These are phyloP conservation scores for Mortierella polycephala DNA, from an alignment of 371 early-diverging fungal species.

Conservation along the genomic window DNA sequence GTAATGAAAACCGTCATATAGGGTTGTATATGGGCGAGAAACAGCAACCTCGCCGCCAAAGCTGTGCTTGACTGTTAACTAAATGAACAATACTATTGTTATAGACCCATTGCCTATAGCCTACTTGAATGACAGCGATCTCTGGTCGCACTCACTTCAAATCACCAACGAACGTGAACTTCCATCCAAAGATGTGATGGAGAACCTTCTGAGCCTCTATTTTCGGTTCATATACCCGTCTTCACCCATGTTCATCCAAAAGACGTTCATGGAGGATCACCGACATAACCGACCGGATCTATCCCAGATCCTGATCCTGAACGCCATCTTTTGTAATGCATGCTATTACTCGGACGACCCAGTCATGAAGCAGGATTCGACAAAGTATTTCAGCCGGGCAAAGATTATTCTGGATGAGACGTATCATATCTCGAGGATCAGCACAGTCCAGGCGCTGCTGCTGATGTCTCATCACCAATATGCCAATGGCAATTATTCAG, in stretches of 20 bases:
- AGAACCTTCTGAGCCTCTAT: constrained; percentile 8
- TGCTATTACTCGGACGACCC: constrained; percentile 28
- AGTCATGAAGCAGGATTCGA: constrained; percentile 13
- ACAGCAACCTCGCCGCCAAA: too few species aligned
- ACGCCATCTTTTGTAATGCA: constrained; percentile 32
- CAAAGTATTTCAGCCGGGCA: constrained; percentile 25
- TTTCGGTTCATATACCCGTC: constrained; percentile 32
- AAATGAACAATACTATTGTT: neutral
- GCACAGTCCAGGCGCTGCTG: constrained; percentile 22
- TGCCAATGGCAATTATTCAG: constrained; percentile 23
- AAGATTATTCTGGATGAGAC: constrained; percentile 33
- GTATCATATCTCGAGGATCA: constrained; percentile 23
- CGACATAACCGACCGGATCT: constrained; percentile 15
- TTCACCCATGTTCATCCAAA: constrained; percentile 24
- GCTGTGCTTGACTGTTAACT: too few species aligned
- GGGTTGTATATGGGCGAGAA: too few species aligned
- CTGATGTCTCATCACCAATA: constrained; percentile 31
- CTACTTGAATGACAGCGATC: constrained; percentile 23
- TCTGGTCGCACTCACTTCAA: constrained; percentile 28
- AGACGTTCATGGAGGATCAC: constrained; percentile 18
- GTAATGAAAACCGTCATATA: neutral
- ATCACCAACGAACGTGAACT: constrained; percentile 32
- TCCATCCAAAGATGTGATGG: constrained; percentile 15
- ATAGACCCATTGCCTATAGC: constrained; percentile 27
- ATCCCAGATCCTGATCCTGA: constrained; percentile 21